phyloP scores from a whole-genome alignment of 441 rosid species.

The California macrophylla region DNA sequence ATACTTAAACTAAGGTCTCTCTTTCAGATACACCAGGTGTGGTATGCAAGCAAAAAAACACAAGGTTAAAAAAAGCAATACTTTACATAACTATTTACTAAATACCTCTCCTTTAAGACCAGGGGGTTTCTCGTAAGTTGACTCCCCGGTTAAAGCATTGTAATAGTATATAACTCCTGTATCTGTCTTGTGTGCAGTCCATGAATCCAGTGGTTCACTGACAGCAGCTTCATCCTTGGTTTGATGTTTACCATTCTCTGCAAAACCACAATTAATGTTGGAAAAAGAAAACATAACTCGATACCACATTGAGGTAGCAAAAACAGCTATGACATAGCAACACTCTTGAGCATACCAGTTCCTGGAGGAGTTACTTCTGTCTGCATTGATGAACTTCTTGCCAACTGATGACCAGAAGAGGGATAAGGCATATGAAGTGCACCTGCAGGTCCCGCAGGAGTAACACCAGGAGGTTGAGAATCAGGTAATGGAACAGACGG shows the following conservation, averaged over 20 bases:
- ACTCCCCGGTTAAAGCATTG: slow-evolving; percentile 74
- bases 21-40: not conserved
- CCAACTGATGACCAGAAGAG: slow-evolving; percentile 35
- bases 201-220: slow-evolving; percentile 47
- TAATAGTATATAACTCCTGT: slow-evolving; percentile 75
- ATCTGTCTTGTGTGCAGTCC: slow-evolving; percentile 95
- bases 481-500: slow-evolving; percentile 38
- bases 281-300: slow-evolving; percentile 31
- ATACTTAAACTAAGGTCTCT: not conserved
- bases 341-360: slow-evolving; percentile 77
- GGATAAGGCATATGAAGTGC: slow-evolving; percentile 29
- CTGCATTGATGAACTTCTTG: slow-evolving; percentile 30
- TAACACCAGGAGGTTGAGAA: slow-evolving; percentile 59
- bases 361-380: slow-evolving; percentile 51
- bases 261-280: slow-evolving; percentile 24
- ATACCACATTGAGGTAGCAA: slow-evolving; percentile 31
- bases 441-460: slow-evolving; percentile 38
- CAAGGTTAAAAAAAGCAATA: not conserved
- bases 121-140: slow-evolving; percentile 82
- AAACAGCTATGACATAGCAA: slow-evolving; percentile 47
- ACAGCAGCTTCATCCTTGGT: slow-evolving; percentile 27
- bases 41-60: slow-evolving; percentile 10
- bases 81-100: slow-evolving; percentile 14
- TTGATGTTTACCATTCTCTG: slow-evolving; percentile 48
- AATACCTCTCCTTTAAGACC: slow-evolving; percentile 74